Base-by-base conservation (phyloP, 116 monocot species). In the Papilionanthe hybrid region DNA sequence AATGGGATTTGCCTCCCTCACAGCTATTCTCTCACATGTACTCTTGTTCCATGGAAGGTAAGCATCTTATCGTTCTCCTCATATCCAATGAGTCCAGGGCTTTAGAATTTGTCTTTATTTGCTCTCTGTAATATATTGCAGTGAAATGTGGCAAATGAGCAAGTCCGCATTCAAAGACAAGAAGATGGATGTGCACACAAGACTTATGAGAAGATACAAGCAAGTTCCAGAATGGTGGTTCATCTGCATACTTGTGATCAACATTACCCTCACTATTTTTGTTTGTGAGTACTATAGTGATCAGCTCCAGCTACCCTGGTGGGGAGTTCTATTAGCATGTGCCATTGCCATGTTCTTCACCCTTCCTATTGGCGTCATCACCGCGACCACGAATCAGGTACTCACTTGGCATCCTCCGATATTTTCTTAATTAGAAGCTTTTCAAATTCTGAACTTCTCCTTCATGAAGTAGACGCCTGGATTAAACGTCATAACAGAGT, bases 151-250 rank as follows among this genome's bases (percentile, higher is more conserved):
- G 80, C 55, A 81, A 42, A 63, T 87, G 77, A 89, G 91, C 81
- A 86, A 80, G 74, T 85, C 84, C 10, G 91, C 93, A 7, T 94
- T 89, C 78, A 42, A 80, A 30, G 86, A 89, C 18, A 86, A 83
- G 80, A 85, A 75, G 80, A 85, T 85, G 82, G 92, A 94, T 67
- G 87, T 92, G 75, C 94, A 92, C 82, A 94, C 88, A 7, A 81
- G 81, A 77, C 83, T 94, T n/a, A 93, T 93, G 93, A 85, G 89
- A 2, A 84, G 30, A 43, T 94, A 94, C 85, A 83, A 77, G 3
- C 86, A 88, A 56, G 92, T 94, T 4, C 94, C 94, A 0, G 79
- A 91, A 55, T 92, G 88, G 88, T 94, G 94, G 92, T 94, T 91
- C 79, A 22, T 86, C 25, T 22, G 55, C 77, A 89, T 92, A 53